Conservation (phyloP, 2,329 filamentous ascomycete species). For the Aspergillus awamori region DNA sequence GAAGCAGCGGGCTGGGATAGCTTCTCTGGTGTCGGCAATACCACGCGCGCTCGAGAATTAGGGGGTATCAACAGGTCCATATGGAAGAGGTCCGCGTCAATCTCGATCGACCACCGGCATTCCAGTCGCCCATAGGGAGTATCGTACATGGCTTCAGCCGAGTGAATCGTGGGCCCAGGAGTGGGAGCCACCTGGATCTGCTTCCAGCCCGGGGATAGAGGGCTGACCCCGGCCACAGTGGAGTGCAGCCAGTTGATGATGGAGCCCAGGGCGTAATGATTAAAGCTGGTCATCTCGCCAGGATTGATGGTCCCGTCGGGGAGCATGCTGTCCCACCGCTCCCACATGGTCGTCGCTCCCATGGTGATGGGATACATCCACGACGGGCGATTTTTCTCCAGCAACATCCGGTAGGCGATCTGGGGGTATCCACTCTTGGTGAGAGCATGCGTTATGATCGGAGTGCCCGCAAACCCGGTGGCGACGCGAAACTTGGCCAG, state of each 20-base stretch:
- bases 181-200: slow-evolving; percentile 31
- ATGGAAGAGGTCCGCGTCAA: no score
- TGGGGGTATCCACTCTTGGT: slow-evolving; percentile 25
- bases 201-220: slow-evolving; percentile 37
- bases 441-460: slow-evolving; percentile 33
- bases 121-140: no score
- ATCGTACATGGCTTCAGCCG: no score
- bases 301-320: slow-evolving; percentile 44
- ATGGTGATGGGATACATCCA: slow-evolving; percentile 47
- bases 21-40: no score
- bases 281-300: slow-evolving; percentile 48
- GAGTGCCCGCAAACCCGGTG: slow-evolving; percentile 42
- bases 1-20: no score
- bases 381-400: slow-evolving; percentile 37
- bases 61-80: no score
- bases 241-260: slow-evolving; percentile 46
- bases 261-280: slow-evolving; percentile 48
- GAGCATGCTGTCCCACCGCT: slow-evolving; percentile 48
- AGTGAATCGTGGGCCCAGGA: slow-evolving; percentile 23
- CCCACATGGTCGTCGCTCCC: slow-evolving; percentile 49
- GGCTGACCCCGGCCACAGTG: slow-evolving; percentile 27
- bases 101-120: no score
- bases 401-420: slow-evolving; percentile 46
- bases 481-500: slow-evolving; percentile 35
- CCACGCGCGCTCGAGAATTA: no score